phyloP scores from a whole-genome alignment of 768 basidiomycete species.

The Leccinum arenicola region DNA sequence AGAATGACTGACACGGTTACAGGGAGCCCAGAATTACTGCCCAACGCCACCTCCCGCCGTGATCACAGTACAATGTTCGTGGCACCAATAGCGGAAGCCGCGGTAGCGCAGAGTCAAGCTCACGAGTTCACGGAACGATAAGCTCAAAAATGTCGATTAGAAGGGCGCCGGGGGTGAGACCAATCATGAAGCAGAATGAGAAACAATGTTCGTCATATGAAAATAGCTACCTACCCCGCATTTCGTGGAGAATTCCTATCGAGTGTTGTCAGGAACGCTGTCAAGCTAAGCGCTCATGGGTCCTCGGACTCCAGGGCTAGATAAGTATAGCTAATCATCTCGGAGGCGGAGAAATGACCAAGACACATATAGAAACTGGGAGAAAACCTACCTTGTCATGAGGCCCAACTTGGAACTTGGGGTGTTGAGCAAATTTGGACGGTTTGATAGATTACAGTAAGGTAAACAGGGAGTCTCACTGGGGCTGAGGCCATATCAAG shows the following conservation, averaged over 20 bases:
- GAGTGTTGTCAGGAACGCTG: slow-evolving; percentile 6
- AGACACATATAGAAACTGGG: neutral
- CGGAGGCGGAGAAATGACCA: neutral
- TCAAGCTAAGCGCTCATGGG: neutral
- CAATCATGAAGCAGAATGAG: neutral
- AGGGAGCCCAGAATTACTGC: neutral
- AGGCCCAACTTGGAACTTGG: neutral
- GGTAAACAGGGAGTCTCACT: neutral
- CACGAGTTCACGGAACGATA: neutral
- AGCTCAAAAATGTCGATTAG: neutral
- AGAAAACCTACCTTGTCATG: neutral
- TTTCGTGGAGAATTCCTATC: neutral
- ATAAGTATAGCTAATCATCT: slow-evolving; percentile 1
- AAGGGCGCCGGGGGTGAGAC: neutral
- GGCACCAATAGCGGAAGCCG: neutral
- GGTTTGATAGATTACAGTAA: neutral
- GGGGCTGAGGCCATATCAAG: neutral
- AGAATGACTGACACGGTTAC: neutral
- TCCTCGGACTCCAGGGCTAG: slow-evolving; percentile 4
- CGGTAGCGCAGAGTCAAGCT: neutral
- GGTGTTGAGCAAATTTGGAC: neutral
- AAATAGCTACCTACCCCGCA: slow-evolving; percentile 6
- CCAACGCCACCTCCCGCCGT: neutral
- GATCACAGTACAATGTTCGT: neutral
- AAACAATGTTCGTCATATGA: neutral